Evolutionary conservation across 208 protist genomes (phyloP).

Genomic region (Trypanosoma mega): DNA sequence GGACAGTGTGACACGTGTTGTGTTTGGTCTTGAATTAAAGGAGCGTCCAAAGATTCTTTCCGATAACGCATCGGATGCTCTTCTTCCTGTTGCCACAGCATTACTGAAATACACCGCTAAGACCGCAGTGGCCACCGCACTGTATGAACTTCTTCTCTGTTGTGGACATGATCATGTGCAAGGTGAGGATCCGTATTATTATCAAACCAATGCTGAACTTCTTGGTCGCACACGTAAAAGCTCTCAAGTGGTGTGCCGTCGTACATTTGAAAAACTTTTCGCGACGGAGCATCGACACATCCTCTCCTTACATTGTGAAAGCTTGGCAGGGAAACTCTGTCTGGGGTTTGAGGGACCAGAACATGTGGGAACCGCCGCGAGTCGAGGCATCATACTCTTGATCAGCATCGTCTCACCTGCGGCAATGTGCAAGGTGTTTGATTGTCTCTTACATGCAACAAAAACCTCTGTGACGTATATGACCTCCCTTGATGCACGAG

Average conservation of each 20-base stretch:
- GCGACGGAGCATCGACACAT: conserved; percentile 30
- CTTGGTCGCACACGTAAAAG: conserved; percentile 24
- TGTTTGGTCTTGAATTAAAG: conserved; percentile 58
- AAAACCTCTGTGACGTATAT: conserved; percentile 55
- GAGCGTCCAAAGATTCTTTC: conserved; percentile 55
- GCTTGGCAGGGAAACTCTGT: conserved; percentile 40
- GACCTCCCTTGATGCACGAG: conserved; percentile 44
- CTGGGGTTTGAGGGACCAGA: conserved; percentile 18
- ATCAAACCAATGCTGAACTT: conserved; percentile 23
- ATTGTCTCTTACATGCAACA: conserved; percentile 35
- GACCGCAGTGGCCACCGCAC: conserved; percentile 28
- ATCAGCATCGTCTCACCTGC: conserved; percentile 29
- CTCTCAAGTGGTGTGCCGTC: conserved; percentile 11
- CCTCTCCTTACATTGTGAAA: conserved; percentile 45
- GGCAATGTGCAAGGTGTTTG: conserved; percentile 38
- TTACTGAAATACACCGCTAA: conserved; percentile 45
- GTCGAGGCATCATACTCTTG: conserved; percentile 68
- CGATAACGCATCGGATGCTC: conserved; percentile 28
- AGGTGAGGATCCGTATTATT: conserved; percentile 67
- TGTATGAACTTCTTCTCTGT: conserved; percentile 71
- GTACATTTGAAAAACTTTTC: conserved; percentile 34
- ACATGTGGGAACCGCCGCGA: conserved; percentile 64
- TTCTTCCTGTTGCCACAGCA: conserved; percentile 40
- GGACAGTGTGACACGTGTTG: conserved; percentile 48
- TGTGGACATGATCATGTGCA: conserved; percentile 80